Percentiles rank a stretch among this genome's conserved stretches.
phyloP scores from a whole-genome alignment of 2,329 filamentous ascomycete species.

The Neofusicoccum laricinum region DNA sequence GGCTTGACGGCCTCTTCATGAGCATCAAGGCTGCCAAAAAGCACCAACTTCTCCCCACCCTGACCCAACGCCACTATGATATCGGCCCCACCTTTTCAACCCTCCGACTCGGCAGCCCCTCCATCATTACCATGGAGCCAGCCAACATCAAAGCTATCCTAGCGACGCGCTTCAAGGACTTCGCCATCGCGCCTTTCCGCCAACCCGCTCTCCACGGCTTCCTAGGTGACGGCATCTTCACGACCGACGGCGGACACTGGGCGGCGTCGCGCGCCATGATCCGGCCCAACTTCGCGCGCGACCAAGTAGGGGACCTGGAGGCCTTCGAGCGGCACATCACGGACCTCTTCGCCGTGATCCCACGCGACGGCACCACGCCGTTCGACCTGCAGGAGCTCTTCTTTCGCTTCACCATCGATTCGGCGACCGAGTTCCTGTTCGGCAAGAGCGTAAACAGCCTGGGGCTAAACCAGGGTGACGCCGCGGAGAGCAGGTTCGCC shows the following conservation, averaged over 20 bases:
- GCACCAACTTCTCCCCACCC: constrained; percentile 30
- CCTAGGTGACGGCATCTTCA: constrained; percentile 47
- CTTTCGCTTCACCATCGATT: constrained; percentile 47
- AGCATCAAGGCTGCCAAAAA: constrained; percentile 36
- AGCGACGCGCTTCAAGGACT: constrained; percentile 46
- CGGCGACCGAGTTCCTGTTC: constrained; percentile 49
- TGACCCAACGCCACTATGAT: background rate
- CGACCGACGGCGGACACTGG: constrained; percentile 41
- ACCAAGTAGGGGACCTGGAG: constrained; percentile 24
- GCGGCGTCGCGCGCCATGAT: constrained; percentile 29
- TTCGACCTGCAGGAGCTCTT: constrained; percentile 40
- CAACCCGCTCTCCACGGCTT: constrained; percentile 37
- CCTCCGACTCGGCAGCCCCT: constrained; percentile 59
- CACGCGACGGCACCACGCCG: constrained; percentile 26
- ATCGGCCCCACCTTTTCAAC: constrained; percentile 14
- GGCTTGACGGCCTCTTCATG: constrained; percentile 48
- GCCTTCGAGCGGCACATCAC: constrained; percentile 25
- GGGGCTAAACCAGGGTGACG: constrained; percentile 24
- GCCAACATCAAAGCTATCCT: constrained; percentile 50
- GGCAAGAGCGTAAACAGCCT: constrained; percentile 40
- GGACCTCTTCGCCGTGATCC: constrained; percentile 23
- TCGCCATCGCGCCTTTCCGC: constrained; percentile 36
- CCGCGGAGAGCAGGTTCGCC: constrained; percentile 37
- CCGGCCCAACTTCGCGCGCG: constrained; percentile 27
- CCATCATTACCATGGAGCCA: constrained; percentile 49